Evolutionary conservation across 2,329 filamentous ascomycete species (phyloP), one percentile per base, ranked within the genome.

Genomic region (Diaporthe aspalathi): DNA sequence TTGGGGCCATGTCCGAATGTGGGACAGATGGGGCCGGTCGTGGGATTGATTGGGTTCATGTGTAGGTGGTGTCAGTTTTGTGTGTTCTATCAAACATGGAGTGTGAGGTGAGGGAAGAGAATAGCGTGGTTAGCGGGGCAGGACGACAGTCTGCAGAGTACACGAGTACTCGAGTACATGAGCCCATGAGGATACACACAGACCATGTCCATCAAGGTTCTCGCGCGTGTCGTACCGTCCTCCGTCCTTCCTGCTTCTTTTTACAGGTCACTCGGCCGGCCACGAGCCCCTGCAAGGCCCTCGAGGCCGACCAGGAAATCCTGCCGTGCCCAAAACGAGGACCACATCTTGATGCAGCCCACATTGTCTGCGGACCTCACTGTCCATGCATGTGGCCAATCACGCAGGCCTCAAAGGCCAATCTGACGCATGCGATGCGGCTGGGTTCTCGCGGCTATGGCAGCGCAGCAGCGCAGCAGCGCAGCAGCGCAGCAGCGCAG

Each of bases 151-250:
- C 56, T 60, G 54, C 38, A 27, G 14, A 38, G 32, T 32, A 8
- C 32, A 32, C 8, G 32, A 7, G 35, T 35, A 6, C 17, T 9
- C 6, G 35, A 29, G 56, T 60, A 45, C 38, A n/a, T 29, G 56
- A 7, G 38, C 29, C 24, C 7, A 29, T 2, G 4, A 2, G 22
- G 56, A 60, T 60, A 17, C 14, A 16, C 38, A 12, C 56, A 60
- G 56, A 60, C 56, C 56, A 60, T 60, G 56, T 60, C 56, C 57
- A 62, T 62, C 24, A 32, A 47, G 57, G 57, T 62, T 16, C 57
- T 47, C 40, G 17, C 24, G 38, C 54, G 35, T 49, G 22, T 63
- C 43, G 20, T 35, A n/a, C 57, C 32, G 8, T 32, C 32, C 32
- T 32, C 32, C 5, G 43, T 45, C 29, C 60, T 12, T 50, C 38